Base-by-base conservation (phyloP, 768 basidiomycete genomes). In the Tephrocybe sp. region DNA sequence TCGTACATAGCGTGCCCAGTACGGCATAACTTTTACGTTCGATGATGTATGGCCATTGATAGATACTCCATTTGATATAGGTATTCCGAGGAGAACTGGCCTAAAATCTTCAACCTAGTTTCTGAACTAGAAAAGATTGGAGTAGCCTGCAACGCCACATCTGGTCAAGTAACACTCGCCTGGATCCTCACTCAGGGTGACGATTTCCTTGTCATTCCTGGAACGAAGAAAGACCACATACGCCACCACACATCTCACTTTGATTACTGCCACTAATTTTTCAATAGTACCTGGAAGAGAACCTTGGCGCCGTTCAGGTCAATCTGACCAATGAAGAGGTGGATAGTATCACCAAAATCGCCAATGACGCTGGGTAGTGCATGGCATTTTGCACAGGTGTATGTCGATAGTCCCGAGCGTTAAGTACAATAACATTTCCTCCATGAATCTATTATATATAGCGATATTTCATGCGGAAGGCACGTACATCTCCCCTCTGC, bases 151-250 rank as follows among this genome's bases (percentile, higher is more conserved):
- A 50, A 58, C 38, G 74, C 71, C 5, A 73, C 76, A 3, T 41
- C 73, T 3, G 73, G 68, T 0, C 76, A 79, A 52, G 65, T 77
- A 14, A 63, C 70, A 0, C 67, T 80, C 21, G 74, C 77, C 0
- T 79, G 73, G 74, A 56, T 77, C 9, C 65, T 79, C 3, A 68
- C 72, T 10, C 73, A 78, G 57, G 73, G 74, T 8, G 61, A 63
- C 15, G 70, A 75, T 40, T 63, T 79, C 53, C 66, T 74, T 45
- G 65, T 74, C 21, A 77, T 78, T 54, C 76, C 77, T 0, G 76
- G 75, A 1, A 75, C 73, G 3, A 71, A 65, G 50, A 69, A 65
- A 21, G 56, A 73, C 51, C 68, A 67, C 58, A 69, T 69, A 26
- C 37, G 43, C 26, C 12, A 26, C 34, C 8, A 21, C 38, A 11